Evolutionary conservation across 2,329 filamentous ascomycete species (phyloP).

Genomic region (Simplicillium aogashimaense): DNA sequence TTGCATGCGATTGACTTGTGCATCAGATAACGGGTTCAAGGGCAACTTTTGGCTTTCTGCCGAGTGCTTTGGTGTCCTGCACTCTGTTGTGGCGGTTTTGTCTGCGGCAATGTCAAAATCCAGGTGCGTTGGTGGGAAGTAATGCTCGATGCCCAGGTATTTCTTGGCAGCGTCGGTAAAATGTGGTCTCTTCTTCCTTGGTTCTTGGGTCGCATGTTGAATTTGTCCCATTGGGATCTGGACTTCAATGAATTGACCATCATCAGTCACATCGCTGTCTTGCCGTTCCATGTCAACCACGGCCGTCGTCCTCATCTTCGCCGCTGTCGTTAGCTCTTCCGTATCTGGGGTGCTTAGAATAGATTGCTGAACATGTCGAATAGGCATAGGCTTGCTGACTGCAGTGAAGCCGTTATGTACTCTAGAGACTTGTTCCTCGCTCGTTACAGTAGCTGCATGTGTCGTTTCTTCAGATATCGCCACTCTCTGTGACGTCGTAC

Average conservation of each 20-base stretch:
- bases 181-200: not conserved
- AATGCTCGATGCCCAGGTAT: conserved; percentile 16
- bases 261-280: conserved; percentile 20
- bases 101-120: conserved; percentile 24
- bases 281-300: conserved; percentile 22
- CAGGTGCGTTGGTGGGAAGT: conserved; percentile 14
- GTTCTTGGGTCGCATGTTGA: not conserved
- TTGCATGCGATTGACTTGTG: no score
- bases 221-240: conserved; percentile 8
- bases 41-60: no score
- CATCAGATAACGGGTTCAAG: no score
- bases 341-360: no score
- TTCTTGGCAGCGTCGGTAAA: not conserved
- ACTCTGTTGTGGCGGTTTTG: conserved; percentile 18
- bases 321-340: not conserved
- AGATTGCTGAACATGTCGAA: no score
- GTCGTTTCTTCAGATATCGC: no score
- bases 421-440: no score
- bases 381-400: no score
- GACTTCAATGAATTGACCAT: conserved; percentile 14
- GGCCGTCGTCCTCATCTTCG: conserved; percentile 16
- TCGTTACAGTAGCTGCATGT: no score
- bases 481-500: no score
- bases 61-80: not conserved
- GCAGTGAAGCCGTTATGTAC: no score